These are phyloP conservation scores for Magnolia sinica DNA, from an alignment of 164 flowering plant species.

Conservation along the genomic window DNA sequence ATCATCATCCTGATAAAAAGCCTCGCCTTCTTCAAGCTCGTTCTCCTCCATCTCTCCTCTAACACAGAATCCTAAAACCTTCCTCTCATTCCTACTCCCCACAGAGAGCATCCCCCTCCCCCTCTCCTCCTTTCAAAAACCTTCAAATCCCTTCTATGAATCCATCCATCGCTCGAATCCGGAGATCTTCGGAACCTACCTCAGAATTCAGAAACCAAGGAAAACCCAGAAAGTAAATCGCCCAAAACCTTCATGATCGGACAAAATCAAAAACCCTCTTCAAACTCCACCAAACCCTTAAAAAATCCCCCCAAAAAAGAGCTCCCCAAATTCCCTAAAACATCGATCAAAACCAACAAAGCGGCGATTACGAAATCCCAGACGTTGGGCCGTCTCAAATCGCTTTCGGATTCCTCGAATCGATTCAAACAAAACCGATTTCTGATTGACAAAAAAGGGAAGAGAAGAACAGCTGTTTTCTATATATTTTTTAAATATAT, in stretches of 20 bases:
- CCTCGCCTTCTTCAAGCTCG: conserved; percentile 98
- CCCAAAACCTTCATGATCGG: conserved; percentile 21
- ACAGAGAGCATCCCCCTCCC: conserved; percentile 56
- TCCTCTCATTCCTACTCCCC: conserved; percentile 63
- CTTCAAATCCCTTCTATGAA: conserved; percentile 16
- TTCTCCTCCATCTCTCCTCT: conserved; percentile 65
- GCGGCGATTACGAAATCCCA: conserved; percentile 6
- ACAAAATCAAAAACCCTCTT: conserved; percentile 18
- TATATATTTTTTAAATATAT: not conserved
- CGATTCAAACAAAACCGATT: conserved; percentile 5
- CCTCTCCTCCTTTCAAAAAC: conserved; percentile 6
- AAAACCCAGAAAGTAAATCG: conserved; percentile 19
- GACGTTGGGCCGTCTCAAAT: conserved; percentile 6
- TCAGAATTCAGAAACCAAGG: conserved; percentile 16
- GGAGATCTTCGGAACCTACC: conserved; percentile 24
- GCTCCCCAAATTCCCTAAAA: not conserved
- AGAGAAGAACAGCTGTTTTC: not conserved
- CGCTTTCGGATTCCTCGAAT: conserved; percentile 10
- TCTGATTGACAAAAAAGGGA: conserved; percentile 4
- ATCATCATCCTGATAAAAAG: conserved; percentile 49
- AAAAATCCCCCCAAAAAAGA: not conserved
- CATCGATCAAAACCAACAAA: not conserved
- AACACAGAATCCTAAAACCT: conserved; percentile 52
- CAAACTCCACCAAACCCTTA: conserved; percentile 20
- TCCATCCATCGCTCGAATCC: conserved; percentile 13